Evolutionary conservation across 805 yeast species (phyloP).

Genomic region (Zygotorulaspora danielsina): DNA sequence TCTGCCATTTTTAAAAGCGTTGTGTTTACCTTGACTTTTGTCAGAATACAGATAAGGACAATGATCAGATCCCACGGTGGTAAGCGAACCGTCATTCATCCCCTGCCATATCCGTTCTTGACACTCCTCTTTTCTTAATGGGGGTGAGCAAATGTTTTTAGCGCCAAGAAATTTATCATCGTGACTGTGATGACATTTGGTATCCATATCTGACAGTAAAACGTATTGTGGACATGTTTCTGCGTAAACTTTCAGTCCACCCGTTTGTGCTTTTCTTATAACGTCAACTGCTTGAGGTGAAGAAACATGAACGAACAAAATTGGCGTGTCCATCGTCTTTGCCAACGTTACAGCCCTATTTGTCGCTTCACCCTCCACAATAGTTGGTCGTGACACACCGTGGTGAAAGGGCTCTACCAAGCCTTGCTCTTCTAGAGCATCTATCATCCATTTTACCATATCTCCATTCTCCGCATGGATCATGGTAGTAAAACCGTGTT

Average conservation of each 20-base stretch:
- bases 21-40: constrained; percentile 41
- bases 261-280: constrained; percentile 42
- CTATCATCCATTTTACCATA: constrained; percentile 40
- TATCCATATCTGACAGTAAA: constrained; percentile 40
- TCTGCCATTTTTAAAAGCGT: constrained; percentile 38
- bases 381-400: constrained; percentile 42
- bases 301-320: constrained; percentile 47
- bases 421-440: constrained; percentile 38
- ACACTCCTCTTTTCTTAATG: constrained; percentile 38
- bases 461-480: constrained; percentile 52
- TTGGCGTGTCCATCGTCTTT: constrained; percentile 43
- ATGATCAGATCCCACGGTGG: constrained; percentile 45
- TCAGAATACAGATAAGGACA: constrained; percentile 42
- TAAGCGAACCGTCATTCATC: constrained; percentile 45
- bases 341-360: constrained; percentile 45
- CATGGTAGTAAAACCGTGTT: constrained; percentile 44
- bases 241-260: constrained; percentile 42
- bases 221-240: constrained; percentile 51
- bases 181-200: constrained; percentile 24
- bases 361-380: constrained; percentile 48
- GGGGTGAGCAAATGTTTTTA: constrained; percentile 49
- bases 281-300: constrained; percentile 40
- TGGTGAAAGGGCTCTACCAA: constrained; percentile 44
- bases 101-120: constrained; percentile 44
- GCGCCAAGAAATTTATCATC: constrained; percentile 44